These are phyloP conservation scores for Macrophomina tecta DNA, from an alignment of 2,329 filamentous ascomycete species.

Conservation along the genomic window DNA sequence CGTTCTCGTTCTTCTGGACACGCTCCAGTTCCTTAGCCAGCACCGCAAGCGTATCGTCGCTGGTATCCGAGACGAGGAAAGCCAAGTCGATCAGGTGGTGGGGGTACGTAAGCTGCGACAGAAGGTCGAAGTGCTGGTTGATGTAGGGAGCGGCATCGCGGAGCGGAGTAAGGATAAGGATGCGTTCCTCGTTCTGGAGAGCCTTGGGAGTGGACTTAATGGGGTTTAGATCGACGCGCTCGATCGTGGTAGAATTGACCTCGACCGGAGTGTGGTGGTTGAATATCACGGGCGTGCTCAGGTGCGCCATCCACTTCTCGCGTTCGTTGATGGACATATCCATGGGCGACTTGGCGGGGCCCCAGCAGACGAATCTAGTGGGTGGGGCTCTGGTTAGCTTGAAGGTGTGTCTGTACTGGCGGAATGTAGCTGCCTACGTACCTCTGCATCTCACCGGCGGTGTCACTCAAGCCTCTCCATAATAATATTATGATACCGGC, in stretches of 20 bases:
- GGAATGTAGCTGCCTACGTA: constrained; percentile 52
- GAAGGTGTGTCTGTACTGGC: not conserved
- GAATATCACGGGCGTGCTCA: constrained; percentile 92
- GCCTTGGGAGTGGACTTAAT: constrained; percentile 83
- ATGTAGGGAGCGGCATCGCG: constrained; percentile 86
- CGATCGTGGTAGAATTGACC: constrained; percentile 80
- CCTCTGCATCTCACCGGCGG: constrained; percentile 90
- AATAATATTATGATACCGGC: constrained; percentile 76
- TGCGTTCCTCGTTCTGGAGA: constrained; percentile 78
- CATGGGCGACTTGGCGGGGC: constrained; percentile 93
- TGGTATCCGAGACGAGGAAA: constrained; percentile 91
- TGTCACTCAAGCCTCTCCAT: constrained; percentile 84
- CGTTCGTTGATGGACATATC: constrained; percentile 93
- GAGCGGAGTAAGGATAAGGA: constrained; percentile 90
- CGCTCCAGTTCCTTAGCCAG: constrained; percentile 85
- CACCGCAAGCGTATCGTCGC: constrained; percentile 88
- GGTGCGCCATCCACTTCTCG: constrained; percentile 83
- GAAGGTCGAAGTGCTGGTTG: constrained; percentile 89
- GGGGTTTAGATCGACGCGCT: constrained; percentile 81
- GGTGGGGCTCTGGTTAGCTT: not conserved
- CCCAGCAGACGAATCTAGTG: constrained; percentile 93
- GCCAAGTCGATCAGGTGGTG: constrained; percentile 94
- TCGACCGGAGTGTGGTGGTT: constrained; percentile 91
- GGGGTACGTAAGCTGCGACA: constrained; percentile 89
- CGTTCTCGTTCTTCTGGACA: constrained; percentile 78